A percentile compares a stretch with the other conserved stretches of the same genome.
These are phyloP conservation scores for Uronychia binucleata DNA, from an alignment of 73 alveolate genomes.

Conservation along the genomic window DNA sequence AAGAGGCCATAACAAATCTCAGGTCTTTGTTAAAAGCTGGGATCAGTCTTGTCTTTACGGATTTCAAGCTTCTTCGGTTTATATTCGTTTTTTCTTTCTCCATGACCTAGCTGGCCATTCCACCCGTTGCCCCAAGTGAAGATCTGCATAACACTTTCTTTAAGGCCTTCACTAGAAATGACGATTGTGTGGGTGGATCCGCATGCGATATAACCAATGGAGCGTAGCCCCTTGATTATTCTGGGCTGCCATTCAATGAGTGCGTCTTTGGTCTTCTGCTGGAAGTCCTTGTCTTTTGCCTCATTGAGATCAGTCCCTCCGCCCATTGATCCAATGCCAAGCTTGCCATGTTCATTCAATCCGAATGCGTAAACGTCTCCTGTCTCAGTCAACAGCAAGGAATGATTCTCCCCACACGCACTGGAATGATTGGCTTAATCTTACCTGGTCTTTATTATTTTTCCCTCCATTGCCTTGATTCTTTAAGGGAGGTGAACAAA, in stretches of 20 bases:
- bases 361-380: conserved; percentile 89
- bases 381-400: conserved; percentile 71
- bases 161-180: conserved; percentile 36
- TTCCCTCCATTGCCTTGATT: conserved; percentile 49
- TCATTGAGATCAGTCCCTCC: conserved; percentile 3
- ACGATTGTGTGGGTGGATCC: conserved; percentile 78
- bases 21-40: conserved; percentile 24
- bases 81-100: conserved; percentile 40
- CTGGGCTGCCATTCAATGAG: conserved; percentile 39
- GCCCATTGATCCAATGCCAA: conserved; percentile 75
- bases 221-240: conserved; percentile 37
- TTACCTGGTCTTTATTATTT: conserved; percentile 53
- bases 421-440: neutral
- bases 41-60: neutral
- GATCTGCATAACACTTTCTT: conserved; percentile 65
- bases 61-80: conserved; percentile 23
- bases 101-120: conserved; percentile 74
- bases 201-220: conserved; percentile 66
- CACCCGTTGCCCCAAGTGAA: conserved; percentile 89
- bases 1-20: conserved; percentile 33
- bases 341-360: conserved; percentile 81
- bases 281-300: conserved; percentile 21
- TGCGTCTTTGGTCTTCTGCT: conserved; percentile 23
- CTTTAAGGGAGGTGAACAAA: conserved; percentile 31
- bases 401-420: conserved; percentile 86